Base-by-base conservation (phyloP, 1,284 basidiomycete species). In the Exsudoporus floridanus region DNA sequence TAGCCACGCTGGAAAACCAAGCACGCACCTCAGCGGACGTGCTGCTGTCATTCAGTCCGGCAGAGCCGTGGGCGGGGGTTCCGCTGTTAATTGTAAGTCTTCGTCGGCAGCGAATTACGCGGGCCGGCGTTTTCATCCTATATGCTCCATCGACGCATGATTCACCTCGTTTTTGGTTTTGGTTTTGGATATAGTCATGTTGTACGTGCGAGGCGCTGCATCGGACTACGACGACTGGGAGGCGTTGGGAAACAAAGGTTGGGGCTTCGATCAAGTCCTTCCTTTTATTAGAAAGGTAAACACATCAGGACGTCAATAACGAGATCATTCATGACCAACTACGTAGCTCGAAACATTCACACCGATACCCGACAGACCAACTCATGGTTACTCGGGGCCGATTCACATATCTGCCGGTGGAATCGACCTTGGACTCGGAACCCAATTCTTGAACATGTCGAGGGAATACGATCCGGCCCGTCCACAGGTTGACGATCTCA, bases 211-310 rank as follows among this genome's bases (percentile, higher is more conserved):
- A 10, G 77, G 77, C 0, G 67, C 77, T 13, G 74, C 78, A 5
- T 82, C 82, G 1, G 82, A 84, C 59, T 84, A 77, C 49, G 79
- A 83, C 45, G 80, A 77, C 45, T 83, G 82, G 82, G 74, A 76
- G 53, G 57, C 69, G 2, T 65, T 79, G 23, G 70, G 72, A 0
- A 83, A 84, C 55, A 64, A 71, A 16, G 82, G 82, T 2, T 84
- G 82, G 83, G 73, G 78, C 14, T 78, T 60, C 21, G 19, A 31
- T 10, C 47, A 63, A 25, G 1, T 83, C 14, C 75, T 82, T 19
- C 80, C 83, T 0, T 65, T 83, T 4, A 56, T 83, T 23, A 76
- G 71, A 55, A 80, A 82, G 73, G 82, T 80, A 35, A 28, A 7
- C 4, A 6, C n/a, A 1, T 16, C 12, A 14, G 4, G 9, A 27